Evolutionary conservation across 2,329 filamentous ascomycete species (phyloP), one percentile per base, ranked within the genome.

Genomic region (Aspergillus texensis): DNA sequence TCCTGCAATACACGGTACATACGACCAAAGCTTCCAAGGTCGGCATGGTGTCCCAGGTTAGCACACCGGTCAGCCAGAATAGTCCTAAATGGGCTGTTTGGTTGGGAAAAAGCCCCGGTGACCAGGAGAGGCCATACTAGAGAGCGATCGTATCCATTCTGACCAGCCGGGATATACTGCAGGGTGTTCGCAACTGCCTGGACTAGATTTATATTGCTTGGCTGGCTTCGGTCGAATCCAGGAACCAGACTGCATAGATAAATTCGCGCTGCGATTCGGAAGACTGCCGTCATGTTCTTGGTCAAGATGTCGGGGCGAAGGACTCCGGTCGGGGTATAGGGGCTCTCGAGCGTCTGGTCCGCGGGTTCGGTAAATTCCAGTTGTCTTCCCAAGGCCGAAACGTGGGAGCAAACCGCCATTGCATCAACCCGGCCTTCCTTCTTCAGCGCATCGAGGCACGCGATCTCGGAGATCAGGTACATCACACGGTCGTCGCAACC

Each of bases 391-490:
- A 98, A 88, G n/a, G 91, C 88, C 66, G 91, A 89, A 45, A 98
- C 93, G 78, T 97, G 94, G 64, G 91, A 87, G 85, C 94, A 97
- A 52, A 98, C 88, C 57, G 89, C 88, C 68, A 95, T 89, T 73
- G 95, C 90, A 70, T 96, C 91, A 71, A 84, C 71, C 82, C 95
- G 93, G 70, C 91, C 91, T 64, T 91, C 88, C 45, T 84, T 82
- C 83, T 95, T 96, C 67, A 97, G 87, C 4, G 92, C 91, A 77
- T 98, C 95, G 59, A 99, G 88, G 79, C 95, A 98, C 60, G 94
- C 92, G 72, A 98, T 97, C 81, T 99, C 95, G 2, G 93, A 96
- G 76, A 99, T 96, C 72, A 98, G 85, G 78, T 97, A 98, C 93
- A 99, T 97, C 79, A 98, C 91, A 26, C 89, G 89, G 80, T 99